Percentiles rank a stretch among this genome's conserved stretches.
Conservation (phyloP, 495 filamentous ascomycete species). For the Penicillium subrubescens region DNA sequence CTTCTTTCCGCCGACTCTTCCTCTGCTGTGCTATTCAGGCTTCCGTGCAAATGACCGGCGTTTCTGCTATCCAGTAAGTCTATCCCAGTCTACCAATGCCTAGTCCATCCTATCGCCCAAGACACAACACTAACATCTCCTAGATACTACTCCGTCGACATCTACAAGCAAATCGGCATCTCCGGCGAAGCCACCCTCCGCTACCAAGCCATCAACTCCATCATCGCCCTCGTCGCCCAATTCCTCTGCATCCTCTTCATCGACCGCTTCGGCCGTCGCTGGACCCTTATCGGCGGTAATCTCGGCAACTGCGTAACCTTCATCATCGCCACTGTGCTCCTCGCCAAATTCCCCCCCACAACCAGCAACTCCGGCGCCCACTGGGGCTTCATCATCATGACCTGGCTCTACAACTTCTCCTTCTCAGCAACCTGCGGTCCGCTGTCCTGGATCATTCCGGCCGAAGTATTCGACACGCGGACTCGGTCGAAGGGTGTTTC, state of each 20-base stretch:
- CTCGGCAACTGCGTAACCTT: slow-evolving; percentile 63
- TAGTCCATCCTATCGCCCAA: background rate
- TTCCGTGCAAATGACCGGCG: slow-evolving; percentile 72
- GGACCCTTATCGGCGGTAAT: slow-evolving; percentile 67
- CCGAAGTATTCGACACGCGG: slow-evolving; percentile 70
- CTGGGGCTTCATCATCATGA: slow-evolving; percentile 74
- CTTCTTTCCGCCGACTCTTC: slow-evolving; percentile 69
- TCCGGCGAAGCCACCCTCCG: slow-evolving; percentile 61
- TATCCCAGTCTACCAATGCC: background rate
- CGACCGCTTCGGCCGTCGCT: slow-evolving; percentile 65
- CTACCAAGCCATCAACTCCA: slow-evolving; percentile 71
- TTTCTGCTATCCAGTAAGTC: slow-evolving; percentile 65
- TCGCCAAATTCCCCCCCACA: slow-evolving; percentile 56
- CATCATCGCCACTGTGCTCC: slow-evolving; percentile 48
- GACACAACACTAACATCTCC: background rate
- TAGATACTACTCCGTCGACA: slow-evolving; percentile 66
- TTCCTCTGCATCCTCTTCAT: slow-evolving; percentile 68
- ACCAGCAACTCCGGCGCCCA: slow-evolving; percentile 56
- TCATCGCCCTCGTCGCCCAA: slow-evolving; percentile 67
- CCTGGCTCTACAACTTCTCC: slow-evolving; percentile 70
- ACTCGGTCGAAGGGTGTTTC: slow-evolving; percentile 68
- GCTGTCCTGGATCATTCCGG: slow-evolving; percentile 64
- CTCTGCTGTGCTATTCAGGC: slow-evolving; percentile 68
- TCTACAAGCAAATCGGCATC: slow-evolving; percentile 71
- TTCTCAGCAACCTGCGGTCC: slow-evolving; percentile 68